Percentiles rank a stretch among this genome's conserved stretches.
These are phyloP conservation scores for Fusarium buharicum DNA, from an alignment of 2,329 filamentous ascomycete genomes.

Conservation along the genomic window DNA sequence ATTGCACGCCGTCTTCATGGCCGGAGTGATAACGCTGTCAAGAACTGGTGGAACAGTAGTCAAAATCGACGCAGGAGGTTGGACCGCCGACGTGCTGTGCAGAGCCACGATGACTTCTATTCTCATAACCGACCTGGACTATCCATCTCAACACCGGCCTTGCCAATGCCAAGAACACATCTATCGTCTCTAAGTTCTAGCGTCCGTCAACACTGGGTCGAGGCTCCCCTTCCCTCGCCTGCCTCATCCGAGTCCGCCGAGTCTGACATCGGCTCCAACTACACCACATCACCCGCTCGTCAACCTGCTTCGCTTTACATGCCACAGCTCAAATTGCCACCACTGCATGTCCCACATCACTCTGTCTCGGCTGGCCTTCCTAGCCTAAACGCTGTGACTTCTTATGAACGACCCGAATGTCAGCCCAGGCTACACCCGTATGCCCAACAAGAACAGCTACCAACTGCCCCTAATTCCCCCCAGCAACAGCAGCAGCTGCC, in stretches of 20 bases:
- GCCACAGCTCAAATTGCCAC: slow-evolving; percentile 56
- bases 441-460: slow-evolving; percentile 39
- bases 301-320: slow-evolving; percentile 51
- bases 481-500: slow-evolving; percentile 24
- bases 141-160: slow-evolving; percentile 42
- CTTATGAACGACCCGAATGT: slow-evolving; percentile 20
- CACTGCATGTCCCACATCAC: slow-evolving; percentile 36
- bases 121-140: slow-evolving; percentile 44
- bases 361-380: slow-evolving; percentile 42
- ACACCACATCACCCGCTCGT: slow-evolving; percentile 67
- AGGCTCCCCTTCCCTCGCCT: slow-evolving; percentile 53
- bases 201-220: slow-evolving; percentile 45
- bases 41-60: slow-evolving; percentile 98
- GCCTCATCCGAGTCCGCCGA: slow-evolving; percentile 61
- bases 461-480: slow-evolving; percentile 46
- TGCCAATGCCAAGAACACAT: slow-evolving; percentile 27
- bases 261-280: slow-evolving; percentile 73
- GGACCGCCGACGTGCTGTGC: slow-evolving; percentile 51
- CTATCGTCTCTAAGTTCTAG: slow-evolving; percentile 26
- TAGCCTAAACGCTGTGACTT: slow-evolving; percentile 40
- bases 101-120: slow-evolving; percentile 40
- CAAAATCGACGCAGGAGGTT: slow-evolving; percentile 79
- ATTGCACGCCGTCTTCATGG: slow-evolving; percentile 85
- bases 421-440: slow-evolving; percentile 30
- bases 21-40: slow-evolving; percentile 93